Percentiles rank a stretch among this genome's conserved stretches.
Conservation (phyloP, 768 basidiomycete species). For the Leccinum incarnatum region DNA sequence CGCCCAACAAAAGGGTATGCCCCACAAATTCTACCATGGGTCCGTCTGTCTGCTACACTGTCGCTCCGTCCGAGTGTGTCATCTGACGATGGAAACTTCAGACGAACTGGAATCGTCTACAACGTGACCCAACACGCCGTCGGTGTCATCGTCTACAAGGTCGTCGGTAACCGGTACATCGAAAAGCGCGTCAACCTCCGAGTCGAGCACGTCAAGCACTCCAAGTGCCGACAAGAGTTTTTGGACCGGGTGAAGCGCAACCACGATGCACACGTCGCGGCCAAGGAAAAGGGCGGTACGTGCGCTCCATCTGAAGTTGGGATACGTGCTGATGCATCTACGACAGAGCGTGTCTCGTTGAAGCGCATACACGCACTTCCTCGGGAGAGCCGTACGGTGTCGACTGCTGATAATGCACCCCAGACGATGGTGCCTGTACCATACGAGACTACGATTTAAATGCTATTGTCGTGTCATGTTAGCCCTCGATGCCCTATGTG, state of each 20-base stretch:
- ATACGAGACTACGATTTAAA: conserved; percentile 97
- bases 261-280: conserved; percentile 76
- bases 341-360: conserved; percentile 71
- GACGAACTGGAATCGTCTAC: conserved; percentile 97
- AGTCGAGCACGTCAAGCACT: conserved; percentile 94
- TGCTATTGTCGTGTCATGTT: conserved; percentile 18
- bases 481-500: conserved; percentile 20
- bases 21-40: conserved; percentile 99
- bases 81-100: conserved; percentile 31
- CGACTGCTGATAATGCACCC: conserved; percentile 70
- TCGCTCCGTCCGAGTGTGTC: background rate
- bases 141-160: conserved; percentile 96
- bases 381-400: conserved; percentile 75
- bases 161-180: conserved; percentile 98
- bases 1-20: conserved; percentile 99
- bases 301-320: conserved; percentile 13
- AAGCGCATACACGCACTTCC: conserved; percentile 86
- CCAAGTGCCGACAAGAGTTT: conserved; percentile 97
- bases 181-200: conserved; percentile 99
- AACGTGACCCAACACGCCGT: conserved; percentile 95
- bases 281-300: conserved; percentile 86
- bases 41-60: conserved; percentile 48
- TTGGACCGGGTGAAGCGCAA: conserved; percentile 93
- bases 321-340: background rate
- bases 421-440: conserved; percentile 90